Base-by-base conservation (phyloP, 2,329 filamentous ascomycete species). In the Claviceps africana region DNA sequence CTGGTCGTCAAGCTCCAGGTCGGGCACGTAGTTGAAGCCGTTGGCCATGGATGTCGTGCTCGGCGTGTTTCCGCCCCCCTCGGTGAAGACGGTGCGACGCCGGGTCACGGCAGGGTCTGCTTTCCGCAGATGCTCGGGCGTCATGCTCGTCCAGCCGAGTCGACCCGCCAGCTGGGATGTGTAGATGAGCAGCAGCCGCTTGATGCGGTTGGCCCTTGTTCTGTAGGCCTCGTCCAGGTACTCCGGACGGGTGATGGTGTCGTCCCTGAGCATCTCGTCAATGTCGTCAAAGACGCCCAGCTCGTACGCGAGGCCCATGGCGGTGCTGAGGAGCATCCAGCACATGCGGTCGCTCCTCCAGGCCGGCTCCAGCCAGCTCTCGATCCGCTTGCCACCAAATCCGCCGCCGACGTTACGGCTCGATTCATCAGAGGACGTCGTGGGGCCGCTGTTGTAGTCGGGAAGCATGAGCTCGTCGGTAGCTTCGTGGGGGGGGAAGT, bases 271-370 rank as follows among this genome's bases (percentile, higher is more conserved):
- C 59, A 81, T 64, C 60, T 90, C 86, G 53, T 86, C 88, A 57
- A 90, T 88, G 54, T 90, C 82, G 59, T 97, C 93, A 60, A 97
- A 98, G 2, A 98, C 88, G 11, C 93, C 93, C 33, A 98, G 80
- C 66, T 98, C 93, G 59, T 95, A 95, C 0, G 87, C 88, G 39
- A 97, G 73, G 1, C 89, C 86, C 72, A 91, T 86, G 15, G 88
- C 89, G 39, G 89, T 94, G 62, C 88, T 94, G 31, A 97, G 76
- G 15, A 97, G 73, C 88, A 96, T 96, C 91, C 91, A 96, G 64
- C 88, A 95, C 87, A 96, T 95, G 51, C 89, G 85, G 62, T 96
- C 91, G 57, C 85, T 88, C 60, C 91, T 79, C 88, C 91, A 96
- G 9, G 88, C 91, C 2, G 93, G 93, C 66, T 98, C 93, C 4